Percentiles rank a stretch among this genome's conserved stretches.
Evolutionary conservation across 176 grass and related monocot genomes (phyloP).

Genomic region (Ampelocalamus luodianensis): DNA sequence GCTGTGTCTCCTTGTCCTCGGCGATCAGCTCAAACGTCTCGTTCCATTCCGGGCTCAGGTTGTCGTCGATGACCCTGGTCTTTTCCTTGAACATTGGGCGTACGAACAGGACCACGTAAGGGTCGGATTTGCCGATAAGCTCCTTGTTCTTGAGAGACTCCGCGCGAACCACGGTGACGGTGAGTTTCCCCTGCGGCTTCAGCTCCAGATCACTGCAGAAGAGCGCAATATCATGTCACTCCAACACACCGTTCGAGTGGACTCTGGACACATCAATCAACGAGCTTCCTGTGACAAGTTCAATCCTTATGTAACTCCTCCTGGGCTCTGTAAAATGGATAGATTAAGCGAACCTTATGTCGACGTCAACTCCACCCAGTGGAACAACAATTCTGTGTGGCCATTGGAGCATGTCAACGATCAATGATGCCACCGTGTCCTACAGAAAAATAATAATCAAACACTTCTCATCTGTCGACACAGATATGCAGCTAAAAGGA

Average conservation of each 20-base stretch:
- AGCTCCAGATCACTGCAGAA: slow-evolving; percentile 90
- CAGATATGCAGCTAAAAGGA: slow-evolving; percentile 4
- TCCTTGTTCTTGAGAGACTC: slow-evolving; percentile 93
- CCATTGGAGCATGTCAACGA: slow-evolving; percentile 99
- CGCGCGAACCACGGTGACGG: slow-evolving; percentile 69
- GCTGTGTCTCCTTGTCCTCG: slow-evolving; percentile 95
- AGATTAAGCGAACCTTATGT: slow-evolving; percentile 58
- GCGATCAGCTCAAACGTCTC: slow-evolving; percentile 84
- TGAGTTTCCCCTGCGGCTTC: slow-evolving; percentile 84
- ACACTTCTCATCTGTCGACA: neutral
- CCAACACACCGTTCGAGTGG: neutral
- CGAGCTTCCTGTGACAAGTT: neutral
- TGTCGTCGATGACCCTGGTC: slow-evolving; percentile 87
- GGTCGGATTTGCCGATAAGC: slow-evolving; percentile 95
- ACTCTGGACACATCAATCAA: neutral
- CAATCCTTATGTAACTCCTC: slow-evolving; percentile 7
- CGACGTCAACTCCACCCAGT: slow-evolving; percentile 78
- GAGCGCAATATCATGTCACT: slow-evolving; percentile 25
- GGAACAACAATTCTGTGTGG: slow-evolving; percentile 96
- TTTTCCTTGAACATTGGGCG: slow-evolving; percentile 94
- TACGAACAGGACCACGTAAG: slow-evolving; percentile 84
- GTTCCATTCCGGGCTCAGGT: slow-evolving; percentile 88
- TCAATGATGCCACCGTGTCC: slow-evolving; percentile 87
- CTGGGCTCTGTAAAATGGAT: neutral
- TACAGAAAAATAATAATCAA: slow-evolving; percentile 39